Percentiles rank a stretch among this genome's conserved stretches.
These are phyloP conservation scores for Epithemia pelagica DNA, from an alignment of 108 stramenopile species.

Conservation along the genomic window DNA sequence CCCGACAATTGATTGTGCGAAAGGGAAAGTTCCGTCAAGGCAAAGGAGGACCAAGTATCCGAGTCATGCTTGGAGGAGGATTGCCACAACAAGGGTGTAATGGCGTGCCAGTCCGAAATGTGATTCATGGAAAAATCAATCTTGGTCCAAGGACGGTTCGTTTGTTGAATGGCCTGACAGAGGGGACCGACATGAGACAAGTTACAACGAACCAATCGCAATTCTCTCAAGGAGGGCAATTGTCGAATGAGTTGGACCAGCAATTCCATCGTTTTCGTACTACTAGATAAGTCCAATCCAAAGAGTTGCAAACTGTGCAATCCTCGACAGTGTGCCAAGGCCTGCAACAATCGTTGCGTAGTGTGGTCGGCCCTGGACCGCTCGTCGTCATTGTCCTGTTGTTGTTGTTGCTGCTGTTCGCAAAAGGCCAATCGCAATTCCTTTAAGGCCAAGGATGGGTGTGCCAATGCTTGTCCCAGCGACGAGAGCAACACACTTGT, in stretches of 20 bases:
- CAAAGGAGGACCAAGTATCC: background rate
- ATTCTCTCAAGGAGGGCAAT: background rate
- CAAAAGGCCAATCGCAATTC: background rate
- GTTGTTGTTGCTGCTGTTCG: background rate
- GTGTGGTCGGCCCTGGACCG: background rate
- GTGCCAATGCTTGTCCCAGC: background rate
- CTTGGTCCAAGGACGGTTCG: background rate
- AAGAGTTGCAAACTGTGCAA: background rate
- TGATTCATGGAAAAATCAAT: constrained; percentile 5
- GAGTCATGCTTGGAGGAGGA: too few species aligned
- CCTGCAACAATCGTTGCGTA: background rate
- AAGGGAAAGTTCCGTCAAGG: background rate
- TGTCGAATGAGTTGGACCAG: background rate
- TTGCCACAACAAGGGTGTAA: background rate
- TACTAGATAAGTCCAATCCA: background rate
- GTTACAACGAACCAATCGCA: background rate
- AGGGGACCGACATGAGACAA: background rate
- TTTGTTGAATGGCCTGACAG: background rate
- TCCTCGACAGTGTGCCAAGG: background rate
- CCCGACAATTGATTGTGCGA: background rate
- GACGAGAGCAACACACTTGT: background rate
- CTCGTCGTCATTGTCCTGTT: background rate
- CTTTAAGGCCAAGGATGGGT: background rate
- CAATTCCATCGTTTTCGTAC: background rate
- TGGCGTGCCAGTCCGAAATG: background rate